Percentiles rank a stretch among this genome's conserved stretches.
Conservation (phyloP, 148 eudicot species). For the Fagopyrum tataricum region DNA sequence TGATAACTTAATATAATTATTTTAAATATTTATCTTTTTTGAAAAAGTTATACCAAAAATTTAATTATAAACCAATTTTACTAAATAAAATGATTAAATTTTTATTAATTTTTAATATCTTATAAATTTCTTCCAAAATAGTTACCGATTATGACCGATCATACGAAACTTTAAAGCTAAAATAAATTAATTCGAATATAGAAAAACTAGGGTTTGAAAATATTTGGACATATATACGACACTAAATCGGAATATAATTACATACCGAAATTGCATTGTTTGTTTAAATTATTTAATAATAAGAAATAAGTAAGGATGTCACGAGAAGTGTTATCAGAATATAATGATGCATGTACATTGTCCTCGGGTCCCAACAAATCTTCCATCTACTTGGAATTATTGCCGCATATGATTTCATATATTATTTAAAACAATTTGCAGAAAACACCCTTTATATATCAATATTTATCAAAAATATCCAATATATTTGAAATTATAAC, state of each 20-base stretch:
- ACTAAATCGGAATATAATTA: not conserved
- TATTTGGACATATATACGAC: not conserved
- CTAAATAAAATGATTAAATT: no score
- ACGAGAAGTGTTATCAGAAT: not conserved
- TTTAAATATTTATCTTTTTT: no score
- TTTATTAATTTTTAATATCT: no score
- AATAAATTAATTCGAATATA: not conserved
- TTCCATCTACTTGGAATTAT: not conserved
- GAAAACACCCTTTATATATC: no score
- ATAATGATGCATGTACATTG: not conserved
- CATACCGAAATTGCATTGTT: not conserved
- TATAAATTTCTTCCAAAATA: no score
- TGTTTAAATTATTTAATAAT: no score
- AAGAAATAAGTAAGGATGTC: not conserved
- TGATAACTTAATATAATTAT: no score
- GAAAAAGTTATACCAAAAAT: no score
- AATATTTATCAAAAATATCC: no score
- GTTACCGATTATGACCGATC: not conserved
- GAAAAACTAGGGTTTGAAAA: not conserved
- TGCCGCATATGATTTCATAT: not conserved
- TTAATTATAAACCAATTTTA: no score
- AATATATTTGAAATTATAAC: no score
- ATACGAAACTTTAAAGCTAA: not conserved
- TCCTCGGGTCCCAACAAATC: conserved; percentile 3
- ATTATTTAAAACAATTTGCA: not conserved